Evolutionary conservation across 371 early-diverging fungal genomes (phyloP).

Genomic region (Mucor sp.): DNA sequence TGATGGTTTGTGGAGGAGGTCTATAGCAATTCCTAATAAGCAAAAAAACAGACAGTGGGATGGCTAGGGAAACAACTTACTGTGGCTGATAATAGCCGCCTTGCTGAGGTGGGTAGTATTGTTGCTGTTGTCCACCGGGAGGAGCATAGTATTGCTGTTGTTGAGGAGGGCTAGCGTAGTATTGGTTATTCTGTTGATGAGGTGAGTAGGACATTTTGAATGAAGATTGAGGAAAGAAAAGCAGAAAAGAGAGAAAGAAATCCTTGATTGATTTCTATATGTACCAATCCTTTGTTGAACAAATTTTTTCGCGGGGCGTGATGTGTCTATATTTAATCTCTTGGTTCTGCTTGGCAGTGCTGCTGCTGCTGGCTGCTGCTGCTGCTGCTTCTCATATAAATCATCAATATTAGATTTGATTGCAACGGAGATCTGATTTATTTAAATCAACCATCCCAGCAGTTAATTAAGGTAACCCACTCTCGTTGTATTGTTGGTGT

Average conservation of each 20-base stretch:
- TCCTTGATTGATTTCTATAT: not conserved
- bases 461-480: not conserved
- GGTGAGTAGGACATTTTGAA: slow-evolving; percentile 16
- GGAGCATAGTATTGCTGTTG: slow-evolving; percentile 22
- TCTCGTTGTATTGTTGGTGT: not conserved
- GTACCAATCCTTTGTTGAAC: not conserved
- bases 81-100: slow-evolving; percentile 27
- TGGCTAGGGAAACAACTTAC: slow-evolving; percentile 18
- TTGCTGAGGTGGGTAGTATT: slow-evolving; percentile 20
- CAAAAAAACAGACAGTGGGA: no score
- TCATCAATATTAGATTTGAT: not conserved
- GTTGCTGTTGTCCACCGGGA: slow-evolving; percentile 9
- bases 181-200: slow-evolving; percentile 12
- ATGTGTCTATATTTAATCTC: not conserved
- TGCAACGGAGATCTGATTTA: slow-evolving; percentile 3
- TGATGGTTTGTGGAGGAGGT: slow-evolving; percentile 33
- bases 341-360: not conserved
- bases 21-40: slow-evolving; percentile 5
- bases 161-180: slow-evolving; percentile 21
- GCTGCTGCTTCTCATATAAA: not conserved
- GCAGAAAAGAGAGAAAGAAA: not conserved
- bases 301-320: not conserved
- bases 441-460: not conserved
- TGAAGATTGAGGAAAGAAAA: not conserved
- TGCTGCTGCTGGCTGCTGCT: no score